Base-by-base conservation (phyloP, 768 basidiomycete species). In the Artomyces pyxidatus region DNA sequence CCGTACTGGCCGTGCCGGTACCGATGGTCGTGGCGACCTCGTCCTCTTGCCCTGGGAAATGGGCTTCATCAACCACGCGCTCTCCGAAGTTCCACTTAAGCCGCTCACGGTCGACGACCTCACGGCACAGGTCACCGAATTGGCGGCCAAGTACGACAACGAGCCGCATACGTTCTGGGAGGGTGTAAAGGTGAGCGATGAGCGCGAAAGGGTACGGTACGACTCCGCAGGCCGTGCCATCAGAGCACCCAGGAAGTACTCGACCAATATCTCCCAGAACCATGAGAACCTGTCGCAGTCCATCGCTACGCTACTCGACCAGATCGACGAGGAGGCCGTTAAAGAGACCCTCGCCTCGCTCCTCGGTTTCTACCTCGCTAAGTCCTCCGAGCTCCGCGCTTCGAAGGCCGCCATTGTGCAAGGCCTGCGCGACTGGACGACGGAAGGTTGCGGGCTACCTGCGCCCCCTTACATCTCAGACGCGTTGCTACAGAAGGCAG, bases 1-100 rank as follows among this genome's bases (percentile, higher is more conserved):
- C 3, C 76, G 91, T 47, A 90, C 92, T 0, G 90, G 88, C 19
- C 80, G 91, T 55, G 85, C 78, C 7, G 63, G 65, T 37, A 70
- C 71, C 14, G 58, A 65, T 7, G 84, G 83, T 3, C 77, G 86
- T 45, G 88, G 87, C 2, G 92, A 96, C 64, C 65, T 93, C 35
- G 73, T 94, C 26, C 71, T 93, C 29, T 69, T 85, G 12, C 85
- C 87, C 12, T 91, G 83, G 76, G 93, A 97, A 61, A 64, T 73
- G 30, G 76, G 74, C 14, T 94, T 84, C 62, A 67, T 85, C 51
- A 71, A 71, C 10, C 73, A 73, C 67, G 70, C 80, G 54, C 69
- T 94, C 42, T 70, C 71, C 12, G 72, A 76, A 38, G 74, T 95
- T 32, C 86, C 90, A 0, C 69, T 96, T 47, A 80, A 82, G 59